These are phyloP conservation scores for Rhodocollybia butyracea DNA, from an alignment of 768 basidiomycete species.

Conservation along the genomic window DNA sequence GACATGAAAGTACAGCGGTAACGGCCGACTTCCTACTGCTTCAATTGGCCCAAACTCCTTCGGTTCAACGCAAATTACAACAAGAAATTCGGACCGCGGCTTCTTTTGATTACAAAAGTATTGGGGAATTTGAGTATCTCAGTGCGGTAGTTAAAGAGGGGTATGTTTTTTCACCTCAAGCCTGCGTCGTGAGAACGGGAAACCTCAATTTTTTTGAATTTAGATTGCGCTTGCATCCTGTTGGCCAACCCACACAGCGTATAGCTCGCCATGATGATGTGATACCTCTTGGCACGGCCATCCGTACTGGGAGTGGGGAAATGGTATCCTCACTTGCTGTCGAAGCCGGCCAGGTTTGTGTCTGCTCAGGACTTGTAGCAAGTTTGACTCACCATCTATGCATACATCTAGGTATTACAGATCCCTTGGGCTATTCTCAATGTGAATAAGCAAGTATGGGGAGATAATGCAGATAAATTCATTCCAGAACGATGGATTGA, in stretches of 20 bases:
- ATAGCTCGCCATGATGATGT: conserved; percentile 37
- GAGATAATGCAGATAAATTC: conserved; percentile 30
- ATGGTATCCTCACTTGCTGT: conserved; percentile 25
- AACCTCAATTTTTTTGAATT: neutral
- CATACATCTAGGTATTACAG: conserved; percentile 30
- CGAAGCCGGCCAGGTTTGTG: conserved; percentile 33
- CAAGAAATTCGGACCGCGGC: conserved; percentile 32
- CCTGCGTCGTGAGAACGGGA: neutral
- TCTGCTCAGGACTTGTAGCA: neutral
- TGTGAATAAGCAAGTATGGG: conserved; percentile 32
- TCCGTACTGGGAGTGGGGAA: conserved; percentile 24
- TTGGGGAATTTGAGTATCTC: conserved; percentile 34
- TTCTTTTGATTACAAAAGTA: conserved; percentile 32
- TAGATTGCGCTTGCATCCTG: conserved; percentile 40
- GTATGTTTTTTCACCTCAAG: conserved; percentile 19
- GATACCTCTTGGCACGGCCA: conserved; percentile 35
- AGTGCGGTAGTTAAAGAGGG: conserved; percentile 43
- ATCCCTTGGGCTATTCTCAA: conserved; percentile 33
- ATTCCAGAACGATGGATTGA: conserved; percentile 37
- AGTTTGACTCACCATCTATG: neutral
- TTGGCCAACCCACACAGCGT: conserved; percentile 36
- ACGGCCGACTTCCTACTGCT: conserved; percentile 37
- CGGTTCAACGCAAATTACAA: conserved; percentile 34
- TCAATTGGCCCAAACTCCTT: conserved; percentile 34
- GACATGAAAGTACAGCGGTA: conserved; percentile 39